Evolutionary conservation across 2,329 filamentous ascomycete species (phyloP).

Genomic region (Trichophyton simii): DNA sequence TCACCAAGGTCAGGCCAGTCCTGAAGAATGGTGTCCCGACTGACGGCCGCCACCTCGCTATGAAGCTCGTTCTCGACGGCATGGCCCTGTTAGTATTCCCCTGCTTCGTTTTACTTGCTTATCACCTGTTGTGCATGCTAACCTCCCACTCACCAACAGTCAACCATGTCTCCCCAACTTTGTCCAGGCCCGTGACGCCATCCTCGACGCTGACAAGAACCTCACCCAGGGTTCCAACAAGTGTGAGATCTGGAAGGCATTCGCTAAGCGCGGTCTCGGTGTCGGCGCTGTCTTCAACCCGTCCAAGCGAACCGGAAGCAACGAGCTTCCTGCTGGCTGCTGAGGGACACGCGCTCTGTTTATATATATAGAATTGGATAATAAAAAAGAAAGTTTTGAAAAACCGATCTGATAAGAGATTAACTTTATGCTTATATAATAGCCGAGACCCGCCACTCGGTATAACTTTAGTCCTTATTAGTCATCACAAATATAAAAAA

Average conservation of each 20-base stretch:
- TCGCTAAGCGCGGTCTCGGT: conserved; percentile 11
- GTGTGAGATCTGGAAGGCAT: conserved; percentile 11
- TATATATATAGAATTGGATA: no score
- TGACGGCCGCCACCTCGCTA: conserved; percentile 10
- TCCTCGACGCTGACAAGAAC: conserved; percentile 10
- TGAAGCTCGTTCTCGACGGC: conserved; percentile 12
- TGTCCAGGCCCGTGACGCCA: conserved; percentile 12
- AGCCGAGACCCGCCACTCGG: not conserved
- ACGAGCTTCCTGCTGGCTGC: not conserved
- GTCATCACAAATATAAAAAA: not conserved
- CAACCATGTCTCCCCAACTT: conserved; percentile 12
- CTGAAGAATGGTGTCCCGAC: conserved; percentile 8
- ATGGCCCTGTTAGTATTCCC: conserved; percentile 10
- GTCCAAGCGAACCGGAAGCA: not conserved
- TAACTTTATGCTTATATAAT: not conserved
- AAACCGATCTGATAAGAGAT: not conserved
- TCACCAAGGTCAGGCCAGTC: conserved; percentile 1
- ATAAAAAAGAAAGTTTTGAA: not conserved
- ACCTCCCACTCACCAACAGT: not conserved
- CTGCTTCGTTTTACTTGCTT: no score
- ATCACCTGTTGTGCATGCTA: not conserved
- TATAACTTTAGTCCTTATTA: not conserved
- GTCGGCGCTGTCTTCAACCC: not conserved
- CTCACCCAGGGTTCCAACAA: conserved; percentile 9
- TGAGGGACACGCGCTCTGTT: not conserved